Evolutionary conservation across 2,329 filamentous ascomycete species (phyloP).

Genomic region (Alternaria arborescens): DNA sequence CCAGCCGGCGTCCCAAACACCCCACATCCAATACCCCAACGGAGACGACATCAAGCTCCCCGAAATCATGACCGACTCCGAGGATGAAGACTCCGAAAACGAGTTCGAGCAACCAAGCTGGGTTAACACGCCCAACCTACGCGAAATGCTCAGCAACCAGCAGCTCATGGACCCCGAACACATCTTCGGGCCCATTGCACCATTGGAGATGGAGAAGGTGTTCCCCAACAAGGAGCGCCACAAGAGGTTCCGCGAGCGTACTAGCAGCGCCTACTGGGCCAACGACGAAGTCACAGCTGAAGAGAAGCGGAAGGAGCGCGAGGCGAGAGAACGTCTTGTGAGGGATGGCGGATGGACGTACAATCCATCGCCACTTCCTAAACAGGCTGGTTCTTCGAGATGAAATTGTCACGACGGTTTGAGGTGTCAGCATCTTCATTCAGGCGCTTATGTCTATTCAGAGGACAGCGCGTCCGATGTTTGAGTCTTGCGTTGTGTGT

Average conservation of each 20-base stretch:
- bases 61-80: constrained; percentile 94
- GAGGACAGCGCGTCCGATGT: too few relatives aligned
- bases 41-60: constrained; percentile 91
- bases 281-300: constrained; percentile 86
- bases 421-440: neutral
- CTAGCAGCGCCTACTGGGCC: constrained; percentile 94
- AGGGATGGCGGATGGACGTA: constrained; percentile 81
- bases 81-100: constrained; percentile 78
- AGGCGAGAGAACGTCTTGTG: constrained; percentile 79
- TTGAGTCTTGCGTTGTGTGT: neutral
- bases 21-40: constrained; percentile 80
- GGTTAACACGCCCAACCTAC: constrained; percentile 87
- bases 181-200: constrained; percentile 88
- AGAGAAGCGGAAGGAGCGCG: constrained; percentile 81
- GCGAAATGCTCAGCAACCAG: constrained; percentile 77
- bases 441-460: neutral
- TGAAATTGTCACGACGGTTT: constrained; percentile 3
- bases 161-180: constrained; percentile 83
- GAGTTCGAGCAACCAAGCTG: constrained; percentile 77
- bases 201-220: constrained; percentile 94
- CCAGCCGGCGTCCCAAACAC: constrained; percentile 58
- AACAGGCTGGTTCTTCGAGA: constrained; percentile 26
- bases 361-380: constrained; percentile 44
- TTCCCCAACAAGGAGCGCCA: constrained; percentile 80
- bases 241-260: constrained; percentile 88